Percentiles rank a stretch among this genome's conserved stretches.
Conservation (phyloP, 495 filamentous ascomycete species). For the Tetracladium setigerum region DNA sequence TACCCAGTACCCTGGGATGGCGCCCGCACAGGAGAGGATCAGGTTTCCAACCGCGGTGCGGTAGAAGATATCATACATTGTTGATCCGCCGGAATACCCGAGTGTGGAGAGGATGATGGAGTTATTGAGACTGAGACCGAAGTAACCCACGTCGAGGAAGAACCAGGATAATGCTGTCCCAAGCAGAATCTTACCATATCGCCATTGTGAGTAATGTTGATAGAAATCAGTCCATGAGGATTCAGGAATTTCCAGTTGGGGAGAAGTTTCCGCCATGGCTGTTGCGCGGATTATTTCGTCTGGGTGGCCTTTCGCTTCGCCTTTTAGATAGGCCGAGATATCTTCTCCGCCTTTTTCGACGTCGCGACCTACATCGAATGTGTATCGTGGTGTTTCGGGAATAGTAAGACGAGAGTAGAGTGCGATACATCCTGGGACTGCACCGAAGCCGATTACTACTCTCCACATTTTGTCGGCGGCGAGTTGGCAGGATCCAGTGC, state of each 20-base stretch:
- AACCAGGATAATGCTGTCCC: constrained; percentile 79
- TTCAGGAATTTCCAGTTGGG: constrained; percentile 47
- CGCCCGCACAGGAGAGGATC: constrained; percentile 66
- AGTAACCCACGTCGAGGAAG: constrained; percentile 53
- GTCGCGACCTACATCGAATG: constrained; percentile 53
- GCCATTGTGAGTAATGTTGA: constrained; percentile 55
- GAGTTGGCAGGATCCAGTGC: constrained; percentile 55
- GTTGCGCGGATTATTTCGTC: constrained; percentile 53
- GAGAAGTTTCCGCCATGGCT: constrained; percentile 33
- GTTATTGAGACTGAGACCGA: constrained; percentile 50
- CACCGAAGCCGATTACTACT: constrained; percentile 67
- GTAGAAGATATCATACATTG: constrained; percentile 57
- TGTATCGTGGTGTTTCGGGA: constrained; percentile 70
- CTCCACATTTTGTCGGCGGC: constrained; percentile 88
- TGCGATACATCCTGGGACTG: constrained; percentile 68
- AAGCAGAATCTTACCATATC: constrained; percentile 60
- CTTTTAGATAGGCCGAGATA: constrained; percentile 54
- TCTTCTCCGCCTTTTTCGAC: constrained; percentile 56
- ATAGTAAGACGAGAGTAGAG: constrained; percentile 79
- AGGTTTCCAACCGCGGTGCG: constrained; percentile 67
- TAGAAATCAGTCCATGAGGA: constrained; percentile 61
- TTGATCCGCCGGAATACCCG: constrained; percentile 51
- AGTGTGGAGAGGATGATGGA: constrained; percentile 59
- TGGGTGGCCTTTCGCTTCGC: constrained; percentile 48
- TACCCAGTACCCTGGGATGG: constrained; percentile 74